A percentile compares a stretch with the other conserved stretches of the same genome.
Evolutionary conservation across 106 monocot species (phyloP).

Genomic region (Alisma plantagoaquatica): DNA sequence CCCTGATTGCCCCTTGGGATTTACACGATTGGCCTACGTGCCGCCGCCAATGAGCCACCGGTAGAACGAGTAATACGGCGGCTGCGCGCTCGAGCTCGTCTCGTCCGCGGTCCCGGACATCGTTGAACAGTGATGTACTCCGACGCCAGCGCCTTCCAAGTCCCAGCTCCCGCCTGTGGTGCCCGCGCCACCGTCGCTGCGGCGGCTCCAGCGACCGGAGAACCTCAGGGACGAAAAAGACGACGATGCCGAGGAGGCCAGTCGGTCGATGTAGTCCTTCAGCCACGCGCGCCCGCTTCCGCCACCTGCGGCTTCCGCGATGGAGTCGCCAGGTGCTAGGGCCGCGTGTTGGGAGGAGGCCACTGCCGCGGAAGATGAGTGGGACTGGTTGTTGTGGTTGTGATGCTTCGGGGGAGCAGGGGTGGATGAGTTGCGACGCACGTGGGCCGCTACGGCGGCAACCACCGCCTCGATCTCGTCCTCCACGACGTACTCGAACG

Average conservation of each 20-base stretch:
- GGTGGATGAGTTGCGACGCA: conserved; percentile 14
- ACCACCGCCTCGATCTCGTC: conserved; percentile 64
- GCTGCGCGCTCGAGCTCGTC: not conserved
- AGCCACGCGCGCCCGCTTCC: conserved; percentile 26
- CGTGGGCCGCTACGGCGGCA: conserved; percentile 35
- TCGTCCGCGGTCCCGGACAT: not conserved
- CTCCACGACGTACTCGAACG: conserved; percentile 79
- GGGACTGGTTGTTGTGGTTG: too few relatives aligned
- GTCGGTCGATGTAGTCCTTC: conserved; percentile 54
- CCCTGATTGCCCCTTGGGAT: too few relatives aligned
- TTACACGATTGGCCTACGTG: too few relatives aligned
- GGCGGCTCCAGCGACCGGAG: conserved; percentile 33
- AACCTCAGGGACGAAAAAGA: conserved; percentile 50
- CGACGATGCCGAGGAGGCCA: conserved; percentile 49
- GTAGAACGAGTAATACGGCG: conserved; percentile 20
- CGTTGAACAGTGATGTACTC: too few relatives aligned
- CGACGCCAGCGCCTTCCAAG: conserved; percentile 14
- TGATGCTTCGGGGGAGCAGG: too few relatives aligned
- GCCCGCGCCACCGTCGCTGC: conserved; percentile 14
- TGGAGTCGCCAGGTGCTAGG: conserved; percentile 6
- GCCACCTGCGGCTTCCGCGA: conserved; percentile 6
- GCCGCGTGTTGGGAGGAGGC: not conserved
- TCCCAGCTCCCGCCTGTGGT: conserved; percentile 20
- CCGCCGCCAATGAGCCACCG: conserved; percentile 49
- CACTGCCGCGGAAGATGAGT: too few relatives aligned